Base-by-base conservation (phyloP, 83 land plant species). In the Diphasiastrum complanatum region DNA sequence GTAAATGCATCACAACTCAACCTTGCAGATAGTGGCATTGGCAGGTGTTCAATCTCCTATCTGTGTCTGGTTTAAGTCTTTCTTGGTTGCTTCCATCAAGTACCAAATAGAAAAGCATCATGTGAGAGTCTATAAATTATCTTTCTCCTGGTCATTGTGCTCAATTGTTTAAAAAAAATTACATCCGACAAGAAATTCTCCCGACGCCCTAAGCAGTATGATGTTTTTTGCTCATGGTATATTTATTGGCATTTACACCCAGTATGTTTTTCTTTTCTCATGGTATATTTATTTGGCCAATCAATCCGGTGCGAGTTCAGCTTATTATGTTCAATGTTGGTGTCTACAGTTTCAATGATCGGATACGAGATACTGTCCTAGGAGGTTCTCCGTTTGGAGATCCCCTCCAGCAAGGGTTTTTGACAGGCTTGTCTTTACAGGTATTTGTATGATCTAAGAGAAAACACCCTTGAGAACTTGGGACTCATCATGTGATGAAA, bases 341-440 rank as follows among this genome's bases (percentile, higher is more conserved):
- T 38, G 46, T 3, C 18, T 66, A 51, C 85, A 92, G 98, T 71
- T 92, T 92, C 66, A 92, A 92, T 72, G 98, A 92, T 65, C 83
- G 88, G 35, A 81, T 92, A 60, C 83, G 98, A 19, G 98, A 92
- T 78, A 81, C 91, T 56, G 78, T 80, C 31, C 65, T 85, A 47
- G 98, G 98, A 49, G 98, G 98, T 26, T 88, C 96, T 57, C 98
- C 98, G 34, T 92, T 92, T 78, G 98, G 96, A 48, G 83, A 73
- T 69, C 91, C 88, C 64, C 87, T 85, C 51, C 95, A 88, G 61
- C 98, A 92, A 67, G 98, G 98, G 22, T 80, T 88, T 64, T 70
- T 78, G n/a, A 92, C 98, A 55, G 98, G 98, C 47, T 67, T 92
- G 29, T 68, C 61, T 32, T 74, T 85, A 51, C 76, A 85, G 88